Evolutionary conservation across 495 filamentous ascomycete species (phyloP), one percentile per base, ranked within the genome.

Genomic region (Talaromyces trachyspermus): DNA sequence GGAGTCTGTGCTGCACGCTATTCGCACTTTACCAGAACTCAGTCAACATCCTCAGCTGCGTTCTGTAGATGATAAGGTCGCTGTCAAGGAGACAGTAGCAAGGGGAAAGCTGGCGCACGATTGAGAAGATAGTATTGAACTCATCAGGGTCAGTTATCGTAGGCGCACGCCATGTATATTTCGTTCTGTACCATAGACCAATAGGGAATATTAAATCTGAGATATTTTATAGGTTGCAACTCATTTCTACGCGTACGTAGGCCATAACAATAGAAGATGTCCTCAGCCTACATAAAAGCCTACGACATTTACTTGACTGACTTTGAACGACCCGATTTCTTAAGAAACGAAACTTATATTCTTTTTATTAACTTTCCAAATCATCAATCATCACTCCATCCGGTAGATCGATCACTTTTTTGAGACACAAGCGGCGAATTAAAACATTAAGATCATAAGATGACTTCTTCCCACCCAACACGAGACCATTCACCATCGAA

Each of bases 1-100:
- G 50, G 15, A 54, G 15, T 50, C 71, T 37, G 48, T 74, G 39
- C 46, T 63, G 2, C 35, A 65, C 15, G 66, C 68, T 3, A 50
- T 58, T 10, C 53, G 57, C 50, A 33, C 43, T 20, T 51, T 70
- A 29, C 69, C 69, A 0, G 45, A 56, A 14, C 49, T 72, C 40
- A 71, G 65, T 62, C 66, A 46, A 24, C 5, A 15, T 11, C 32
- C 30, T 17, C 20, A 46, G 12, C 44, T 46, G 2, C 29, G 20
- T 25, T 57, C 58, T 0, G 50, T 67, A 40, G 56, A 53, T 18
- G 57, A 57, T 7, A 56, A 55, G 45, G 66, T 59, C 22, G 49
- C 56, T 0, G 58, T 19, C 29, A 46, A 37, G 14, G 44, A 46
- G 44, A 35, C 44, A 15, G 20, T 35, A 2, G 20, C 30, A 36